Conservation (phyloP, 148 eudicot genomes). For the Heliamphora exappendiculata region DNA sequence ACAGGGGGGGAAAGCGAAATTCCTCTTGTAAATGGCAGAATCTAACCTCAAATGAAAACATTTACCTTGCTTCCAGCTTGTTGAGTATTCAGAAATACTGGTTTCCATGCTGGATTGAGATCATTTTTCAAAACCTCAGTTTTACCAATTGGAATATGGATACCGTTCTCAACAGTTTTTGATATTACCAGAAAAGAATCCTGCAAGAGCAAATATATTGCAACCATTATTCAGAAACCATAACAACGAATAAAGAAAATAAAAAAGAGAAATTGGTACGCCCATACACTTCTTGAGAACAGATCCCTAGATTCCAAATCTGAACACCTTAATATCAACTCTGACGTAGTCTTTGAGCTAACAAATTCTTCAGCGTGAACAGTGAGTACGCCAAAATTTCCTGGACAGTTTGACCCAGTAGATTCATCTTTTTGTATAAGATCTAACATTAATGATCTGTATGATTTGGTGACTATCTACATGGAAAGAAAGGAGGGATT, state of each 20-base stretch:
- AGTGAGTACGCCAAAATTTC: slow-evolving; percentile 54
- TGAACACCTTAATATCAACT: slow-evolving; percentile 72
- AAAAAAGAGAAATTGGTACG: slow-evolving; percentile 9
- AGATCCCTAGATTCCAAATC: slow-evolving; percentile 86
- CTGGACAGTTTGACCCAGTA: slow-evolving; percentile 30
- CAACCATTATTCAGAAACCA: slow-evolving; percentile 8
- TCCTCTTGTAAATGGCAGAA: neutral
- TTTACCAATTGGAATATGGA: slow-evolving; percentile 70
- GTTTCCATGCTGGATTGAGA: slow-evolving; percentile 77
- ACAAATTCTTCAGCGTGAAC: slow-evolving; percentile 79
- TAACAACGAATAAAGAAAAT: slow-evolving; percentile 7
- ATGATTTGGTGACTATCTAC: slow-evolving; percentile 66
- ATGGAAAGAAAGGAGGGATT: slow-evolving; percentile 17
- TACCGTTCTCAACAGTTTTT: slow-evolving; percentile 58
- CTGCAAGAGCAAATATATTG: slow-evolving; percentile 39
- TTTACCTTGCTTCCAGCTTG: slow-evolving; percentile 88
- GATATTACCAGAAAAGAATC: slow-evolving; percentile 89
- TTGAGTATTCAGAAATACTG: slow-evolving; percentile 52
- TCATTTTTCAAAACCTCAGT: slow-evolving; percentile 88
- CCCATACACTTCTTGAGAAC: slow-evolving; percentile 87
- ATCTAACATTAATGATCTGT: slow-evolving; percentile 49
- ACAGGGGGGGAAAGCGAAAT: neutral
- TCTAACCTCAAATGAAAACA: neutral
- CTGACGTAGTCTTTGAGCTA: slow-evolving; percentile 67
- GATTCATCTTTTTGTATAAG: slow-evolving; percentile 44